Base-by-base conservation (phyloP, 495 filamentous ascomycete genomes). In the Penicillium fimorum region DNA sequence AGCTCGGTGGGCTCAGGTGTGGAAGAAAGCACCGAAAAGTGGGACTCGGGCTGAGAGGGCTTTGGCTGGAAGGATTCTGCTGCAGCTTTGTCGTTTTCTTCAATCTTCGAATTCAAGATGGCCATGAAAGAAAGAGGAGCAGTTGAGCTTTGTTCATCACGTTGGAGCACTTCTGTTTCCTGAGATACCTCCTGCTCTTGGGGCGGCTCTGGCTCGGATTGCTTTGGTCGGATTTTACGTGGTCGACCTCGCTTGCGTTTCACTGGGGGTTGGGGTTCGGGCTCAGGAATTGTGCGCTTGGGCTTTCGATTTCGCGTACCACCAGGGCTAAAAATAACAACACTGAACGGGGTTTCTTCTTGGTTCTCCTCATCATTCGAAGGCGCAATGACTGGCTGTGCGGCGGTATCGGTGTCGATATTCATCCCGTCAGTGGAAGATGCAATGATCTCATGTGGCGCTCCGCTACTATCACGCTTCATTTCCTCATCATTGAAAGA, bases 171-270 rank as follows among this genome's bases (percentile, higher is more conserved):
- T 7, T 42, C 25, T 20, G 25, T 6, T 35, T 47, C 30, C 20
- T 9, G 17, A 4, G 15, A 5, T 4, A 29, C 30, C 11, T 33
- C 27, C 11, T 25, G 11, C 30, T 51, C 33, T 5, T 32, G 2
- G 4, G 45, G 5, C 11, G 17, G 3, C 13, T 59, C 40, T 0
- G 44, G 9, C 27, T 45, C 43, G 15, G 20, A 44, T 35, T 59
- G 24, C 4, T 46, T 40, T 20, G 13, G 6, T 3, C 9, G 27
- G 4, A 12, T 20, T 24, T 64, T 62, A 25, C 37, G 58, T n/a
- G 63, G 66, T 38, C 56, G 47, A 2, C 66, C 61, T 22, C 54
- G 47, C 49, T 58, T 59, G 10, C 63, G 60, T 47, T 69, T 69
- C 29, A 47, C 37, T 24, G 56, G 56, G 24, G 66, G 52, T 20